phyloP scores from a whole-genome alignment of 345 rosid genomes.

The Isatis tinctoria region DNA sequence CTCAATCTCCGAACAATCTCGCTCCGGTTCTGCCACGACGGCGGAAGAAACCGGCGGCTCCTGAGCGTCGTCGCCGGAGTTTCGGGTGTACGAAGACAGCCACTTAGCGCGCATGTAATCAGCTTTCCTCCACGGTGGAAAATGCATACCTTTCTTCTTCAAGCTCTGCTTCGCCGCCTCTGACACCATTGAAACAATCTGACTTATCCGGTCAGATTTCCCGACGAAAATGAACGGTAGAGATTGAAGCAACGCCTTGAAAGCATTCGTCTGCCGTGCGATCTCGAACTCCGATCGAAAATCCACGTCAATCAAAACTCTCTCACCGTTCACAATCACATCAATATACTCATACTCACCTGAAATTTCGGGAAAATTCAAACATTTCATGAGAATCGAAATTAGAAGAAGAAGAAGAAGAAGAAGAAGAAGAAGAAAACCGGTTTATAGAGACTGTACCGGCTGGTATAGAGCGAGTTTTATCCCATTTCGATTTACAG shows the following conservation, averaged over 20 bases:
- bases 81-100: constrained; percentile 58
- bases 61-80: background rate
- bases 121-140: constrained; percentile 87
- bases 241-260: constrained; percentile 61
- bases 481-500: constrained; percentile 93
- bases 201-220: constrained; percentile 63
- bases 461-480: constrained; percentile 58
- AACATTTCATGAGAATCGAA: background rate
- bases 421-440: constrained; percentile 10
- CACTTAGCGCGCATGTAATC: constrained; percentile 88
- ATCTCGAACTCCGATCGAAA: constrained; percentile 93
- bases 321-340: constrained; percentile 56
- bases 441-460: constrained; percentile 39
- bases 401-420: background rate
- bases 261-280: constrained; percentile 65
- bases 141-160: constrained; percentile 87
- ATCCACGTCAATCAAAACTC: constrained; percentile 72
- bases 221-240: constrained; percentile 84
- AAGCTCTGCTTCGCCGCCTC: constrained; percentile 89
- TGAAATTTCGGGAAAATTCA: constrained; percentile 17
- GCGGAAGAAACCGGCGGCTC: constrained; percentile 1
- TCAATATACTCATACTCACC: constrained; percentile 91
- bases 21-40: constrained; percentile 16
- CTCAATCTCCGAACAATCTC: constrained; percentile 39
- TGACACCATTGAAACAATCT: constrained; percentile 65